phyloP scores from a whole-genome alignment of 495 filamentous ascomycete species.

The Podospora pseudopauciseta region DNA sequence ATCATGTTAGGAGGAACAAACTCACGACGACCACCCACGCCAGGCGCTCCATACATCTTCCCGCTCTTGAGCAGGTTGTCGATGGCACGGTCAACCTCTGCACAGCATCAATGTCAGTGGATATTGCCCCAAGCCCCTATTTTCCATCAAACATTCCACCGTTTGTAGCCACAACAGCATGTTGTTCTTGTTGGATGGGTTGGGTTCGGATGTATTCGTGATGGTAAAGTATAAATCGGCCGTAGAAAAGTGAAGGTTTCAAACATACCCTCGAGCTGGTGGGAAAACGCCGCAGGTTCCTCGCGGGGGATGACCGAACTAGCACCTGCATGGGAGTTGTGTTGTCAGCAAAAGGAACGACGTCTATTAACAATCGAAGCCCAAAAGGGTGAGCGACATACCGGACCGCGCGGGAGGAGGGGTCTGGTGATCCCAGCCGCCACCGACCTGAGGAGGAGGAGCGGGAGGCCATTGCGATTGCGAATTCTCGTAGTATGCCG shows the following conservation, averaged over 20 bases:
- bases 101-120: conserved; percentile 20
- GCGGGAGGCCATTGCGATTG: conserved; percentile 71
- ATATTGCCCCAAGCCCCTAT: neutral
- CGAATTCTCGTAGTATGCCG: conserved; percentile 71
- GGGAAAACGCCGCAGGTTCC: conserved; percentile 74
- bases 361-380: conserved; percentile 2
- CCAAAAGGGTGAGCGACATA: conserved; percentile 34
- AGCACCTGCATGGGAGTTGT: conserved; percentile 53
- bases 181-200: neutral
- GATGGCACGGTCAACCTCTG: conserved; percentile 93
- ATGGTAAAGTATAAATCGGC: neutral
- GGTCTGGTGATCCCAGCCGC: conserved; percentile 72
- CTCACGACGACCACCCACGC: conserved; percentile 65
- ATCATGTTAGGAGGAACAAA: conserved; percentile 63
- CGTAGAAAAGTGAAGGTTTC: neutral
- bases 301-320: conserved; percentile 74
- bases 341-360: conserved; percentile 38
- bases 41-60: conserved; percentile 73
- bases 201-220: neutral
- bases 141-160: neutral
- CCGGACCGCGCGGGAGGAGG: conserved; percentile 84
- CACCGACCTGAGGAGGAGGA: conserved; percentile 48
- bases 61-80: conserved; percentile 96
- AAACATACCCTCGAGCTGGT: conserved; percentile 87
- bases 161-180: neutral